Percentiles rank a stretch among this genome's conserved stretches.
Evolutionary conservation across 2,329 filamentous ascomycete species (phyloP).

Genomic region (Alternaria gaisen): DNA sequence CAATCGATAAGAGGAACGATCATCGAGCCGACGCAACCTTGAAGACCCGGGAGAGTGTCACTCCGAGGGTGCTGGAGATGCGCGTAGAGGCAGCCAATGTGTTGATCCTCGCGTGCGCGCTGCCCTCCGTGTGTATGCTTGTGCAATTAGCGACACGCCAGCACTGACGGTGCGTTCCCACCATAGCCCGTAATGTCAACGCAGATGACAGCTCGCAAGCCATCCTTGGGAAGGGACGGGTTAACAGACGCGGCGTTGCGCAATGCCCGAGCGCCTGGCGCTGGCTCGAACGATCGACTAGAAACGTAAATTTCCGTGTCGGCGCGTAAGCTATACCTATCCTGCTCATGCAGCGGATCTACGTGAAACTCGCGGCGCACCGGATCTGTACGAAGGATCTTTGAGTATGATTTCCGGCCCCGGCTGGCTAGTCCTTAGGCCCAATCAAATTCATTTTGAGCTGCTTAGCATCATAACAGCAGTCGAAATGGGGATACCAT

Average conservation of each 20-base stretch:
- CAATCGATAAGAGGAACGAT: slow-evolving; percentile 51
- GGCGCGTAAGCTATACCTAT: slow-evolving; percentile 42
- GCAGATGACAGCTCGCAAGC: slow-evolving; percentile 26
- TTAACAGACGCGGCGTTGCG: slow-evolving; percentile 46
- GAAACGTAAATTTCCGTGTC: slow-evolving; percentile 47
- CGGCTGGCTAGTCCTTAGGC: slow-evolving; percentile 22
- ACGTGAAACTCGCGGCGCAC: slow-evolving; percentile 47
- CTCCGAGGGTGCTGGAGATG: slow-evolving; percentile 28
- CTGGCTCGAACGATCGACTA: slow-evolving; percentile 44
- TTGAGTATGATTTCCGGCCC: slow-evolving; percentile 38
- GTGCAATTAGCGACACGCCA: slow-evolving; percentile 23
- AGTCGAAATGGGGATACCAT: slow-evolving; percentile 19
- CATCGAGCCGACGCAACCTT: slow-evolving; percentile 32
- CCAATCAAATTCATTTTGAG: slow-evolving; percentile 31
- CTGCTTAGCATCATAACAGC: slow-evolving; percentile 15
- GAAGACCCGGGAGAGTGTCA: slow-evolving; percentile 32
- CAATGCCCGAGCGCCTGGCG: slow-evolving; percentile 53
- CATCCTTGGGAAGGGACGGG: slow-evolving; percentile 29
- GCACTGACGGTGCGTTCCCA: slow-evolving; percentile 28
- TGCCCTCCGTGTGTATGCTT: slow-evolving; percentile 27
- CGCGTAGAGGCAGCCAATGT: slow-evolving; percentile 19
- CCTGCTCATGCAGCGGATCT: slow-evolving; percentile 41
- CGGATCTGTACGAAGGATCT: slow-evolving; percentile 45
- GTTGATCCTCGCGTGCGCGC: slow-evolving; percentile 31
- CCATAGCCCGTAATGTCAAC: slow-evolving; percentile 27